These are phyloP conservation scores for Amauroascus verrucosus DNA, from an alignment of 2,329 filamentous ascomycete genomes.

Conservation along the genomic window DNA sequence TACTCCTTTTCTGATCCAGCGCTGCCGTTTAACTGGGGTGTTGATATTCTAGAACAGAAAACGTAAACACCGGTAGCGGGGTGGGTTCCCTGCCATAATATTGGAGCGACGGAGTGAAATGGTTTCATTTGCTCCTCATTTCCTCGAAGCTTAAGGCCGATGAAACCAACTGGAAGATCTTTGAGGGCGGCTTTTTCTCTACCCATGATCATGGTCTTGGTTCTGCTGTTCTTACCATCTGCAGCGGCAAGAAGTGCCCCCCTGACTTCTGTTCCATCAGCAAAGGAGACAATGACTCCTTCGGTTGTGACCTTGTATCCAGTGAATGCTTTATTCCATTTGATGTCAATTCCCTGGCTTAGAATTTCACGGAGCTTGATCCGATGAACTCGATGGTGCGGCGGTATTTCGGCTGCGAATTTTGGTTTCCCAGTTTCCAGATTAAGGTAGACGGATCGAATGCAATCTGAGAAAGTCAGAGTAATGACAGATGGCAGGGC, in stretches of 20 bases:
- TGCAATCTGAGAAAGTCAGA: conserved; percentile 46
- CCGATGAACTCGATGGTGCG: not conserved
- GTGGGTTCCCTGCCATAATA: not conserved
- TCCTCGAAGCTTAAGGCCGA: not conserved
- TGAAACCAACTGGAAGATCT: not conserved
- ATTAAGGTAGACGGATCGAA: not conserved
- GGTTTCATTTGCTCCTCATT: not conserved
- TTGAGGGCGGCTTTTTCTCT: not conserved
- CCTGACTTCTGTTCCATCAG: not conserved
- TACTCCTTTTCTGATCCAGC: not conserved
- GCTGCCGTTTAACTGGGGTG: not conserved
- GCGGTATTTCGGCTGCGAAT: not conserved
- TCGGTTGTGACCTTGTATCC: not conserved
- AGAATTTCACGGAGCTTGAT: not conserved
- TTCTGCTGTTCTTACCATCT: not conserved
- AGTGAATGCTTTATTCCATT: not conserved
- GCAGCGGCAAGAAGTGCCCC: not conserved
- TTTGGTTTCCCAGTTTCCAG: not conserved
- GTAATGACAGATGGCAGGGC: too few relatives aligned
- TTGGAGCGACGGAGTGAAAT: not conserved
- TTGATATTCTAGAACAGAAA: not conserved
- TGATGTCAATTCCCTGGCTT: not conserved
- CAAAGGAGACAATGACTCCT: not conserved
- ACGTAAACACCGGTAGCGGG: not conserved
- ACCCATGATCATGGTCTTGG: not conserved